A percentile compares a stretch with the other conserved stretches of the same genome.
Conservation (phyloP, 1,139 yeast species). For the Saccharomyces hybrid region DNA sequence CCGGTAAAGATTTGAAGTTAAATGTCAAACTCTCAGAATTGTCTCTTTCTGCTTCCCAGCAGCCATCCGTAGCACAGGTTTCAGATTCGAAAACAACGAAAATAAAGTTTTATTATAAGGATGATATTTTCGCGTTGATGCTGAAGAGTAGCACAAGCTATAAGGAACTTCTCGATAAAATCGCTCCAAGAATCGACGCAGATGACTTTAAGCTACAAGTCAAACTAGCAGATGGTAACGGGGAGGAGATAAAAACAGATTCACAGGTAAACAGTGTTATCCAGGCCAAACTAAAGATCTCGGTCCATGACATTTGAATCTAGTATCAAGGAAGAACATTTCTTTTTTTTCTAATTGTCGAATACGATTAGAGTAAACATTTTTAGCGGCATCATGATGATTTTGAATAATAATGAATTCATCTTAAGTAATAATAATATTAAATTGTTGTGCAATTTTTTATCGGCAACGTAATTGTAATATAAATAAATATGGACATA, state of each 20-base stretch:
- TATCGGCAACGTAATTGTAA: neutral
- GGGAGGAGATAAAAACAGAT: slow-evolving; percentile 31
- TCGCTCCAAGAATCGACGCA: slow-evolving; percentile 52
- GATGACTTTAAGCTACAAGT: slow-evolving; percentile 32
- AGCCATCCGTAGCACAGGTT: slow-evolving; percentile 7
- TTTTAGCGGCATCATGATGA: neutral
- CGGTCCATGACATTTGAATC: slow-evolving; percentile 23
- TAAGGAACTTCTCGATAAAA: slow-evolving; percentile 52
- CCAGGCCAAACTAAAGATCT: slow-evolving; percentile 32
- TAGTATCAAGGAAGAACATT: neutral
- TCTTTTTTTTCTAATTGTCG: neutral
- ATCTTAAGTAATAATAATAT: neutral
- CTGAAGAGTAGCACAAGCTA: slow-evolving; percentile 57
- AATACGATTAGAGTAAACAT: neutral
- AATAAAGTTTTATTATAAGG: slow-evolving; percentile 79
- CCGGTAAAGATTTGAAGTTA: slow-evolving; percentile 26
- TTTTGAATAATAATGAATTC: neutral
- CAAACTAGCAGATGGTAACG: slow-evolving; percentile 26
- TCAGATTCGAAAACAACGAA: slow-evolving; percentile 36
- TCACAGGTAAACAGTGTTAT: slow-evolving; percentile 30
- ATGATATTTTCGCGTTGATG: slow-evolving; percentile 82
- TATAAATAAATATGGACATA: neutral
- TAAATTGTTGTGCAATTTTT: neutral
- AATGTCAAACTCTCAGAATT: slow-evolving; percentile 24
- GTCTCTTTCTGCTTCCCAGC: slow-evolving; percentile 20